A percentile compares a stretch with the other conserved stretches of the same genome.
phyloP scores from a whole-genome alignment of 2,329 filamentous ascomycete genomes.

The Metarhizium anisopliae region DNA sequence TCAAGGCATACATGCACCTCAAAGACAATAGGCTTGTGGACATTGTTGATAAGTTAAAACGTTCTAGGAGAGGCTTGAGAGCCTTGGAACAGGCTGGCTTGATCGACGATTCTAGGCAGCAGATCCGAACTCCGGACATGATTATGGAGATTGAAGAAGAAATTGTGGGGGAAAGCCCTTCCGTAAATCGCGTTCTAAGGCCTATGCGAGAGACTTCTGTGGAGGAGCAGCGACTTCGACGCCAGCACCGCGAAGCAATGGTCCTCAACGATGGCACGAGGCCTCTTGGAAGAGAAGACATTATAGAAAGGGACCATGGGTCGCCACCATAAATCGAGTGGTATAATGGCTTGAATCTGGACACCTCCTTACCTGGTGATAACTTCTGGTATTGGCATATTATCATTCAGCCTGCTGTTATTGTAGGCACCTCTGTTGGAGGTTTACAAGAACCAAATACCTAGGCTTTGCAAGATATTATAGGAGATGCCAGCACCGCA shows the following conservation, averaged over 20 bases:
- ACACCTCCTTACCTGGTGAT: no score
- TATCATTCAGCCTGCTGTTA: no score
- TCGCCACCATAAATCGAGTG: constrained; percentile 20
- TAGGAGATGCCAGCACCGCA: no score
- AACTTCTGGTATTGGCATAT: no score
- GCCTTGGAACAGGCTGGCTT: constrained; percentile 42
- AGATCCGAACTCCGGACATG: constrained; percentile 18
- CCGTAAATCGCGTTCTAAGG: constrained; percentile 20
- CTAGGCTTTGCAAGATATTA: no score
- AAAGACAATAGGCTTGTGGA: constrained; percentile 44
- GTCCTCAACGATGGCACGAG: constrained; percentile 80
- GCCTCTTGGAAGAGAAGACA: constrained; percentile 65
- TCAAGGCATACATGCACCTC: constrained; percentile 39
- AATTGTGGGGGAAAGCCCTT: constrained; percentile 12
- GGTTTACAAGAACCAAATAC: no score
- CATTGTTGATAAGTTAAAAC: constrained; percentile 40
- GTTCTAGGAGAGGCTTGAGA: constrained; percentile 39
- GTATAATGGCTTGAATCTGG: no score
- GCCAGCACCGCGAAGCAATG: constrained; percentile 78
- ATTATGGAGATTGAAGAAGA: constrained; percentile 25
- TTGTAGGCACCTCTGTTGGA: no score
- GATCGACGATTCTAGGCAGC: constrained; percentile 24
- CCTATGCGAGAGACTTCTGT: constrained; percentile 40
- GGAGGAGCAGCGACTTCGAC: constrained; percentile 63
- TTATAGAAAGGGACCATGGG: constrained; percentile 57